These are phyloP conservation scores for Pyrenophora graminea DNA, from an alignment of 2,329 filamentous ascomycete genomes.

Conservation along the genomic window DNA sequence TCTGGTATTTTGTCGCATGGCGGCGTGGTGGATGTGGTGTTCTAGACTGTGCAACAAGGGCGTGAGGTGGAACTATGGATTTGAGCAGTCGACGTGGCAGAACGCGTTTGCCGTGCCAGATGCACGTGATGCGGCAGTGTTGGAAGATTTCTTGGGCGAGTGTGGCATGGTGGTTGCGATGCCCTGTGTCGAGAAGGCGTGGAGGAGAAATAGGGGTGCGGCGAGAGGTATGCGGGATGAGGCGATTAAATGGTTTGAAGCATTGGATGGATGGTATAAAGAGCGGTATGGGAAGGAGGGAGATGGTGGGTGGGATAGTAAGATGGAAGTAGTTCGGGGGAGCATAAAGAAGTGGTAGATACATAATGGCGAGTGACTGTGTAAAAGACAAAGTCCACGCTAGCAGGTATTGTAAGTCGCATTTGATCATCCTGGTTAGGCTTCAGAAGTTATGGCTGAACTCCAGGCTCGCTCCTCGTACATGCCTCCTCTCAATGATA, in stretches of 20 bases:
- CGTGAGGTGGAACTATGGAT: conserved; percentile 14
- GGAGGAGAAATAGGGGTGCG: conserved; percentile 5
- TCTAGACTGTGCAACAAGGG: not conserved
- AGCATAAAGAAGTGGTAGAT: conserved; percentile 12
- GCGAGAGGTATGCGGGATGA: conserved; percentile 6
- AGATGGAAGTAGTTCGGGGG: conserved; percentile 1
- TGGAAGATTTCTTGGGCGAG: conserved; percentile 6
- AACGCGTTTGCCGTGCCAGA: conserved; percentile 5
- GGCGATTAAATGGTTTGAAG: conserved; percentile 8
- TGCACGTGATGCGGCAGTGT: not conserved
- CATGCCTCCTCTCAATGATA: too few relatives aligned
- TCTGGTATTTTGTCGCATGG: conserved; percentile 22
- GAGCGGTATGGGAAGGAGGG: not conserved
- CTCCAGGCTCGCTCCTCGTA: too few relatives aligned
- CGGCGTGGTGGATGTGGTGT: conserved; percentile 21
- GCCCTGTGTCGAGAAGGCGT: conserved; percentile 9
- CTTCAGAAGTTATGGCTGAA: too few relatives aligned
- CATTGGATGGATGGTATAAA: conserved; percentile 7
- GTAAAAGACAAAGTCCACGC: too few relatives aligned
- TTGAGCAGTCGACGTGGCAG: conserved; percentile 7
- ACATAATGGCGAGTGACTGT: too few relatives aligned
- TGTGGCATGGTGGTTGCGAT: conserved; percentile 6
- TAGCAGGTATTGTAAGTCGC: too few relatives aligned
- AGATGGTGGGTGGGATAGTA: not conserved
- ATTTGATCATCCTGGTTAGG: too few relatives aligned